Percentiles rank a stretch among this genome's conserved stretches.
phyloP scores from a whole-genome alignment of 805 yeast genomes.

The Brettanomyces sp. region DNA sequence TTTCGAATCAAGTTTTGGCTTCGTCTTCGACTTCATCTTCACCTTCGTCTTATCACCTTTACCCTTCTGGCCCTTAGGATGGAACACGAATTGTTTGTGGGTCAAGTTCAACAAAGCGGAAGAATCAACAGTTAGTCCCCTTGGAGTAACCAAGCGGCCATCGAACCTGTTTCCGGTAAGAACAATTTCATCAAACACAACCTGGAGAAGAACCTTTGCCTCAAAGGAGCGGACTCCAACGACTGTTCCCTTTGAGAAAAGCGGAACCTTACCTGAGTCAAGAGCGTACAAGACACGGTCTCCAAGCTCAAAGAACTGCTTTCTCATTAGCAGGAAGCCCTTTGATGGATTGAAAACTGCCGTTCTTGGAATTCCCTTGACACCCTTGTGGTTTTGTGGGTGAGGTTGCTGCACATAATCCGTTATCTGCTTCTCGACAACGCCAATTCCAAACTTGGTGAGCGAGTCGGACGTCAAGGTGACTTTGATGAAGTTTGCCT shows the following conservation, averaged over 20 bases:
- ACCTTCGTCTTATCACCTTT: conserved; percentile 12
- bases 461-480: conserved; percentile 72
- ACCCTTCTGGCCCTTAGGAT: conserved; percentile 35
- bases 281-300: conserved; percentile 83
- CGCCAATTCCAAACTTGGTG: conserved; percentile 52
- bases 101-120: conserved; percentile 73
- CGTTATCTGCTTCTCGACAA: conserved; percentile 55
- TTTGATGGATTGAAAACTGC: conserved; percentile 72
- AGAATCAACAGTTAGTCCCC: conserved; percentile 81
- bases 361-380: conserved; percentile 74
- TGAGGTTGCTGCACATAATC: conserved; percentile 36
- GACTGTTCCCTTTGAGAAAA: conserved; percentile 84
- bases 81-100: conserved; percentile 65
- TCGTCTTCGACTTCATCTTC: conserved; percentile 11
- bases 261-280: conserved; percentile 82
- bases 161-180: conserved; percentile 76
- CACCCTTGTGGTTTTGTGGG: conserved; percentile 40
- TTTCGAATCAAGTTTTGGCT: background rate
- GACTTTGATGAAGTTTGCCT: conserved; percentile 45
- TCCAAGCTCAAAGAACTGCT: conserved; percentile 76
- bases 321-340: conserved; percentile 61
- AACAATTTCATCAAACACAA: conserved; percentile 76
- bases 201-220: conserved; percentile 55
- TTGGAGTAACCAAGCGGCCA: conserved; percentile 64
- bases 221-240: conserved; percentile 54